Evolutionary conservation across 306 rosid species (phyloP).

Genomic region (Datisca glomerata): DNA sequence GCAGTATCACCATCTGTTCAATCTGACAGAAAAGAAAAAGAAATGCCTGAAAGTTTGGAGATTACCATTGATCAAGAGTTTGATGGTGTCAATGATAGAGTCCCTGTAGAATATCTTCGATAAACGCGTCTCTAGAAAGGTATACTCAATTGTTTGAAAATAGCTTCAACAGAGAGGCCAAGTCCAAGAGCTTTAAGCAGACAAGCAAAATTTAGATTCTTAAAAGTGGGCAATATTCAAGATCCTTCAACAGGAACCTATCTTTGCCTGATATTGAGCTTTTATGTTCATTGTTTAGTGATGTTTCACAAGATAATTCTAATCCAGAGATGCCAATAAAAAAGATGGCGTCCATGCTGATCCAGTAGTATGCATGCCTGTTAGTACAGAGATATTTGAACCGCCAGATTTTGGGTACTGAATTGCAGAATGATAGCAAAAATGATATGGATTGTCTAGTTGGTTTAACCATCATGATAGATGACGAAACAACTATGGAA

Average conservation of each 20-base stretch:
- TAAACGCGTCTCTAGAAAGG: constrained; percentile 50
- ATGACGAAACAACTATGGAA: constrained; percentile 11
- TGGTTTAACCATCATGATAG: constrained; percentile 9
- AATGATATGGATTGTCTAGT: no score
- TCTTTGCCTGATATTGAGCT: constrained; percentile 66
- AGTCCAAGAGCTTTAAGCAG: no score
- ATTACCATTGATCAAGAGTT: no score
- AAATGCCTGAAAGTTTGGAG: constrained; percentile 20
- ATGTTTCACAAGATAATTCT: constrained; percentile 30
- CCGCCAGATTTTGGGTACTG: constrained; percentile 17
- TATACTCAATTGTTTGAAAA: no score
- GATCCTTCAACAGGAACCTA: constrained; percentile 45
- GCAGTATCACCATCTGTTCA: no score
- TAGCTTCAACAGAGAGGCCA: no score
- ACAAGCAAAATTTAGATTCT: constrained; percentile 36
- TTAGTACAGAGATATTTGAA: no score
- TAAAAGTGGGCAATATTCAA: constrained; percentile 23
- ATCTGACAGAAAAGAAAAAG: no score
- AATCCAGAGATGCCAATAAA: constrained; percentile 24
- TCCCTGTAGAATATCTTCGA: constrained; percentile 43
- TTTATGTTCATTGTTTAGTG: constrained; percentile 44
- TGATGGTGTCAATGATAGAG: no score
- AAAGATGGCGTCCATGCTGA: constrained; percentile 18
- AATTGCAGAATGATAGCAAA: constrained; percentile 18
- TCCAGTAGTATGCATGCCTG: constrained; percentile 19